These are phyloP conservation scores for Geranomyces variabilis DNA, from an alignment of 192 early-diverging fungal species.

Conservation along the genomic window DNA sequence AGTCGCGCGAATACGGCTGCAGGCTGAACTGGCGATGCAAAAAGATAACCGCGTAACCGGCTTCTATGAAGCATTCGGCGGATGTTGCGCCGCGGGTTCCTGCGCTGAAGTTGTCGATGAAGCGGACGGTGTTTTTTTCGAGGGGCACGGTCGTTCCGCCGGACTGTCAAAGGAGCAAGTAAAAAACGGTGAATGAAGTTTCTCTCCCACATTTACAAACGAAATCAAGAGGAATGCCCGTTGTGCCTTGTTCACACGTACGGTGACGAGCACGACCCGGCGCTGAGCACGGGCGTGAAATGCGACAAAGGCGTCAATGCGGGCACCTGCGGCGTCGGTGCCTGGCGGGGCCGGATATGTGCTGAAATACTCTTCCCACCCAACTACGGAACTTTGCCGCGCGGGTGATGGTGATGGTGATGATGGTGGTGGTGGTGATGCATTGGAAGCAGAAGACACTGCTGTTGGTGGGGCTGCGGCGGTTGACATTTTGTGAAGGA, in stretches of 20 bases:
- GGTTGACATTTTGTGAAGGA: no score
- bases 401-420: no score
- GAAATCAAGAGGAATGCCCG: no score
- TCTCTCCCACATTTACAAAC: neutral
- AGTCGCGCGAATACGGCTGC: constrained; percentile 92
- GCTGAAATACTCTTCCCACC: constrained; percentile 66
- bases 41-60: constrained; percentile 95
- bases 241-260: constrained; percentile 37
- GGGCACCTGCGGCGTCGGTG: constrained; percentile 59
- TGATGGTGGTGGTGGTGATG: no score
- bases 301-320: constrained; percentile 50
- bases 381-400: neutral
- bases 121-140: constrained; percentile 95
- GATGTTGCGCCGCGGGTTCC: constrained; percentile 94
- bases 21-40: constrained; percentile 91
- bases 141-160: constrained; percentile 97
- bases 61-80: constrained; percentile 86
- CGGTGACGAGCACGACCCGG: constrained; percentile 87
- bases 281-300: constrained; percentile 42
- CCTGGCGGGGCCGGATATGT: constrained; percentile 68
- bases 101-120: constrained; percentile 98
- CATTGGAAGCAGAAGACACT: no score
- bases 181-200: neutral
- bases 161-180: constrained; percentile 35
- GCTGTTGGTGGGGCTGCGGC: no score